Evolutionary conservation across 2,329 filamentous ascomycete genomes (phyloP).

Genomic region (Aspergillus puulaauensis): DNA sequence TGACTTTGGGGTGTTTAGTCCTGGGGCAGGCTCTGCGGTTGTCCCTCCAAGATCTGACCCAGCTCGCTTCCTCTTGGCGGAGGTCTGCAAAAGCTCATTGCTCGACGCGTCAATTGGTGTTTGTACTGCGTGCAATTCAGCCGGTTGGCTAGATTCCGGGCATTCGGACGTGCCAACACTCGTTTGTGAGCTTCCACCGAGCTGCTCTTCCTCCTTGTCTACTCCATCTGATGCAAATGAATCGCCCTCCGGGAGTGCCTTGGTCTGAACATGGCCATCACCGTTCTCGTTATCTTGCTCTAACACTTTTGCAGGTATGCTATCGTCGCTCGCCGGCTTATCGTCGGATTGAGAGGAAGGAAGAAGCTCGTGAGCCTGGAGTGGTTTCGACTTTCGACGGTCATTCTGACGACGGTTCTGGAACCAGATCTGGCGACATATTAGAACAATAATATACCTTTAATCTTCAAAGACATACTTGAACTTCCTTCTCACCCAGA

Average conservation of each 20-base stretch:
- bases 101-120: neutral
- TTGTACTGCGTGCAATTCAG: conserved; percentile 14
- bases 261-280: conserved; percentile 16
- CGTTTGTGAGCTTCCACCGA: conserved; percentile 30
- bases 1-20: conserved; percentile 23
- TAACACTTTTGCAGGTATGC: conserved; percentile 27
- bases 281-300: conserved; percentile 27
- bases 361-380: conserved; percentile 73
- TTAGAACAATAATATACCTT: conserved; percentile 22
- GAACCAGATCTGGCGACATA: conserved; percentile 79
- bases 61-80: conserved; percentile 36
- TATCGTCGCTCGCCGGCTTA: conserved; percentile 31
- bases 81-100: conserved; percentile 21
- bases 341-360: conserved; percentile 36
- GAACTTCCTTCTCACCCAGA: conserved; percentile 92
- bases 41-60: conserved; percentile 27
- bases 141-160: conserved; percentile 24
- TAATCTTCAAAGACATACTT: conserved; percentile 60
- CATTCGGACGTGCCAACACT: conserved; percentile 28
- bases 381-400: conserved; percentile 80
- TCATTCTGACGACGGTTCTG: conserved; percentile 94
- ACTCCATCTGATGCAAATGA: conserved; percentile 19
- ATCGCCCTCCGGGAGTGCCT: conserved; percentile 23
- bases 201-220: conserved; percentile 31
- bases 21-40: conserved; percentile 13